Evolutionary conservation across 75 land plant species (phyloP), one percentile per base, ranked within the genome.

Genomic region (Larix kaempferi): DNA sequence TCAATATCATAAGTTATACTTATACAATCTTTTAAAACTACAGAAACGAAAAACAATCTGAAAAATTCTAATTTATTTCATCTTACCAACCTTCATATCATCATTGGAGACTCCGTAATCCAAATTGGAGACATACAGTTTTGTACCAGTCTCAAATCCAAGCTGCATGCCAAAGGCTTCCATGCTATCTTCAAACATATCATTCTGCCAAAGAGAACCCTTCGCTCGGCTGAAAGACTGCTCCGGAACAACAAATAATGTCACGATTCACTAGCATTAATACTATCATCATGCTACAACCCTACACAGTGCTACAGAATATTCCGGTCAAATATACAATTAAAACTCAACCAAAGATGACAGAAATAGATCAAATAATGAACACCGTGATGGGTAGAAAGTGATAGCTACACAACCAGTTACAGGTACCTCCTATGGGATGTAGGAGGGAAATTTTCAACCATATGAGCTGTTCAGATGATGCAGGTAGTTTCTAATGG

Each of bases 21-120:
- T 57, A 21, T 29, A 25, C 11, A 8, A 4, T 29, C n/a, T 59
- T 66, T 57, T 25, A 6, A 74, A 14, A 74, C 17, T 7, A 14
- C 52, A 17, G 27, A 74, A 74, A 1, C 25, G 15, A 27, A 49
- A 26, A 56, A n/a, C 64, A 62, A 62, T 25, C 22, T n/a, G 25
- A 8, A n/a, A 1, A n/a, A 25, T 11, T 17, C 0, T n/a, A 10
- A 7, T 62, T 61, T 25, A n/a, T 25, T 25, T n/a, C 22, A 62
- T 62, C 25, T n/a, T 62, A 25, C 78, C 54, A 67, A 93, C 95
- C 94, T 84, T 93, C 78, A 93, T 91, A 82, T 93, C 95, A 54
- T 93, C 90, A 78, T 93, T 93, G 6, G 93, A 84, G 39, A 93
- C 95, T n/a, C 95, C 91, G 77, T 72, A 63, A 52, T 93, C 93